A percentile compares a stretch with the other conserved stretches of the same genome.
Conservation (phyloP, 192 early-diverging fungal species). For the Coemansia sp. region DNA sequence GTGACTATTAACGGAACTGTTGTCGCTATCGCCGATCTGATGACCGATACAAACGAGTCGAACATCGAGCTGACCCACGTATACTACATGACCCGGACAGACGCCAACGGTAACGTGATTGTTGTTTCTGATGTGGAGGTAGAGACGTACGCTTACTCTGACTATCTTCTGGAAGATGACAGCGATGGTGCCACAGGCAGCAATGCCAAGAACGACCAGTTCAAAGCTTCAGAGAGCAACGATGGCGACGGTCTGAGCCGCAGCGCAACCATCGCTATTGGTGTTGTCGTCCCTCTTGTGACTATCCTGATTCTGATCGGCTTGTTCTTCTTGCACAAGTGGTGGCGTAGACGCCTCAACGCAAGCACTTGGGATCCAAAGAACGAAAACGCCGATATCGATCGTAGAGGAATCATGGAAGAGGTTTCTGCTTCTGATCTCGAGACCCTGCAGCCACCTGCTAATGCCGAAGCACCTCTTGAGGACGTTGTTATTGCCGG, state of each 20-base stretch:
- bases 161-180: not conserved
- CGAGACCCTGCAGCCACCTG: not conserved
- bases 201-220: not conserved
- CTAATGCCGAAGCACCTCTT: not conserved
- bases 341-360: slow-evolving; percentile 37
- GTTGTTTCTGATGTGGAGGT: slow-evolving; percentile 9
- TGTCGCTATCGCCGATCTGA: not conserved
- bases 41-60: not conserved
- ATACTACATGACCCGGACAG: slow-evolving; percentile 4
- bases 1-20: slow-evolving; percentile 7
- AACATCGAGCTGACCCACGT: slow-evolving; percentile 5
- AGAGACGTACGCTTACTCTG: slow-evolving; percentile 8
- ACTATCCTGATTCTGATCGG: slow-evolving; percentile 32
- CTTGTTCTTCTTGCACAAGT: slow-evolving; percentile 44
- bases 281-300: slow-evolving; percentile 26
- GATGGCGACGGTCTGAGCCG: slow-evolving; percentile 24
- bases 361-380: slow-evolving; percentile 43
- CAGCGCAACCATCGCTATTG: slow-evolving; percentile 31
- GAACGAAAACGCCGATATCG: slow-evolving; percentile 34
- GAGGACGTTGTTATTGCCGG: not conserved
- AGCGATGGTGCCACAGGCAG: not conserved
- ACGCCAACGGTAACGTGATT: slow-evolving; percentile 7
- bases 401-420: slow-evolving; percentile 41
- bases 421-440: not conserved
- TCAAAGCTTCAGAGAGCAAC: not conserved